Evolutionary conservation across 805 yeast genomes (phyloP).

Genomic region (Teunomyces aglyptinius): DNA sequence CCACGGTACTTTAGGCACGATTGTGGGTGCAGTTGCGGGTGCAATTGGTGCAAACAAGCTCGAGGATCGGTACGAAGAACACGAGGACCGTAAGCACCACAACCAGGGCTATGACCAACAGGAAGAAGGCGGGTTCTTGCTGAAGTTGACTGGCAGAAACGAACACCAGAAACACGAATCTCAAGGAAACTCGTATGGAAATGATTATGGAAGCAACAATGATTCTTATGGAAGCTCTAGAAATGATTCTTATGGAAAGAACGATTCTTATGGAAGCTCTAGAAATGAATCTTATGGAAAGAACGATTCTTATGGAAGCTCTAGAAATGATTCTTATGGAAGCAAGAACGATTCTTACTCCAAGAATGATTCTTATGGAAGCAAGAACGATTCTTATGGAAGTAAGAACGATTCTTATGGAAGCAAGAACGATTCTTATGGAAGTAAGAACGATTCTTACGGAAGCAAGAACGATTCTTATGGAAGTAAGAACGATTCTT

Average conservation of each 20-base stretch:
- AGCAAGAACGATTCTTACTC: conserved; percentile 1
- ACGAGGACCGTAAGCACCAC: conserved; percentile 10
- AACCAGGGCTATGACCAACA: conserved; percentile 3
- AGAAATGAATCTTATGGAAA: neutral
- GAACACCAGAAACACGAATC: conserved; percentile 9
- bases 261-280: conserved; percentile 2
- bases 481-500: conserved; percentile 1
- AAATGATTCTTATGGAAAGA: conserved; percentile 9
- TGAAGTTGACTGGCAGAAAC: conserved; percentile 8
- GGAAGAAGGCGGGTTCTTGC: conserved; percentile 9
- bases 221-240: neutral
- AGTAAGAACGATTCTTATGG: too few relatives aligned
- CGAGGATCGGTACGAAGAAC: conserved; percentile 20
- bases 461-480: neutral
- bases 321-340: neutral
- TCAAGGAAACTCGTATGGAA: conserved; percentile 6
- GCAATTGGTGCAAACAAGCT: conserved; percentile 29
- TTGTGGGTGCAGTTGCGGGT: conserved; percentile 29
- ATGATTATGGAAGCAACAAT: neutral
- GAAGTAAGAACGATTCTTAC: too few relatives aligned
- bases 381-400: conserved; percentile 3
- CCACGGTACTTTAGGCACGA: conserved; percentile 27
- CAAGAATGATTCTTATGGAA: neutral
- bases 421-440: too few relatives aligned
- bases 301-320: neutral